Evolutionary conservation across 2,329 filamentous ascomycete species (phyloP), one percentile per base, ranked within the genome.

Genomic region (Ploettnerulaceae sp.): DNA sequence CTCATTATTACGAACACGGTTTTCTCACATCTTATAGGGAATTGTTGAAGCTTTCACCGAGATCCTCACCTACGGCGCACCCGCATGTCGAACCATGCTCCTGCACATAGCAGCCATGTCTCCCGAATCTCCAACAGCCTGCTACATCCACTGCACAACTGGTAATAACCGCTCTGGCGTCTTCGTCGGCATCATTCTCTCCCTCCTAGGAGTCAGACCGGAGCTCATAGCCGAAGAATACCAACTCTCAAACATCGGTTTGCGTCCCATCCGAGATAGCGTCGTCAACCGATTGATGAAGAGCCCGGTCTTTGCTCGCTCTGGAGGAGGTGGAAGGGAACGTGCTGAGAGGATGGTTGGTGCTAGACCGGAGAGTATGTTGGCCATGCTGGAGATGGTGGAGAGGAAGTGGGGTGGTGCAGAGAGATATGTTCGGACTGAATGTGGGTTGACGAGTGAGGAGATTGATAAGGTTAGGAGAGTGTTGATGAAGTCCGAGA

Each of bases 91-190:
- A 5, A 69, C 69, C 1, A 82, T 89, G 49, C 45, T 64, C 43
- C 32, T 61, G 7, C 56, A 63, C 8, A 51, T 65, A 4, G 44
- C 57, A 3, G 51, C 66, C n/a, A 52, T 57, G 3, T 56, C 69
- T 1, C 47, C 41, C 2, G 18, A 21, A 9, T 40, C 49, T 7
- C 52, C 48, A n/a, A 39, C 43, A 11, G 52, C 47, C 11, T 54
- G 40, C 17, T 54, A 54, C 24, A 69, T 89, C 8, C 84, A 89
- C 60, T 89, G 86, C 65, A 85, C 83, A 0, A 84, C 82, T 0
- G 86, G 86, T 8, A 89, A 89, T 64, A 86, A 89, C 62, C 73
- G 85, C 22, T 89, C 86, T 0, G 86, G 85, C 2, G 73, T 89
- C 7, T 67, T 87, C 37, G 75, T 78, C 32, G 84, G 81, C 2